Conservation (phyloP, 306 rosid species). For the Quercus wislizeni region DNA sequence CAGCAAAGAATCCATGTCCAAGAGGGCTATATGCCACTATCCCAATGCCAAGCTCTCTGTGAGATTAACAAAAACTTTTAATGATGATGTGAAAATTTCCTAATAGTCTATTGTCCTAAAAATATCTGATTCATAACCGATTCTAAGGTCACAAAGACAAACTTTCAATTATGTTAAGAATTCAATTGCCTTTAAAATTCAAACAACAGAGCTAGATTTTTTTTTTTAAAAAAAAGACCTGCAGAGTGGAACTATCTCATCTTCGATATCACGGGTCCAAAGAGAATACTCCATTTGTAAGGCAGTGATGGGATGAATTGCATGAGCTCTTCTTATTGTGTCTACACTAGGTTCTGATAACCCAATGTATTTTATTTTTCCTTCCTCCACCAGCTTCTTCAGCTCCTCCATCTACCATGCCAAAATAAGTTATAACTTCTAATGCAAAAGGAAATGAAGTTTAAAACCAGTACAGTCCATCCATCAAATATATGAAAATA, state of each 20-base stretch:
- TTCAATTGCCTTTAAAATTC: background rate
- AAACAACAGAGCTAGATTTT: background rate
- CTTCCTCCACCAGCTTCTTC: constrained; percentile 59
- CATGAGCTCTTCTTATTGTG: constrained; percentile 62
- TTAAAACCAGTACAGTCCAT: background rate
- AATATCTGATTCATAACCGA: background rate
- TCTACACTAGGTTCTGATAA: constrained; percentile 56
- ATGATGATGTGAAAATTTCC: background rate
- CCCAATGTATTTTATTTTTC: constrained; percentile 61
- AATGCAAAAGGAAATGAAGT: constrained; percentile 5
- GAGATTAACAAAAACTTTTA: background rate
- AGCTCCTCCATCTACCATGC: constrained; percentile 55
- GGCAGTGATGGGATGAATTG: constrained; percentile 78
- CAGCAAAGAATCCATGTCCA: constrained; percentile 67
- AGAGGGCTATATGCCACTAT: constrained; percentile 74
- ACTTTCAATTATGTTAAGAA: background rate
- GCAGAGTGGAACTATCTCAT: constrained; percentile 65
- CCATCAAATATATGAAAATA: background rate
- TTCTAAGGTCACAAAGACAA: background rate
- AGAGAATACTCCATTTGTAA: constrained; percentile 74
- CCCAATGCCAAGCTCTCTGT: constrained; percentile 70
- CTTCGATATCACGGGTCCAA: constrained; percentile 62
- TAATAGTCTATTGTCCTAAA: background rate
- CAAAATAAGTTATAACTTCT: background rate
- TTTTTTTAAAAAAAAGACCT: constrained; percentile 25